These are phyloP conservation scores for Paramyrothecium sp. DNA, from an alignment of 2,329 filamentous ascomycete species.

Conservation along the genomic window DNA sequence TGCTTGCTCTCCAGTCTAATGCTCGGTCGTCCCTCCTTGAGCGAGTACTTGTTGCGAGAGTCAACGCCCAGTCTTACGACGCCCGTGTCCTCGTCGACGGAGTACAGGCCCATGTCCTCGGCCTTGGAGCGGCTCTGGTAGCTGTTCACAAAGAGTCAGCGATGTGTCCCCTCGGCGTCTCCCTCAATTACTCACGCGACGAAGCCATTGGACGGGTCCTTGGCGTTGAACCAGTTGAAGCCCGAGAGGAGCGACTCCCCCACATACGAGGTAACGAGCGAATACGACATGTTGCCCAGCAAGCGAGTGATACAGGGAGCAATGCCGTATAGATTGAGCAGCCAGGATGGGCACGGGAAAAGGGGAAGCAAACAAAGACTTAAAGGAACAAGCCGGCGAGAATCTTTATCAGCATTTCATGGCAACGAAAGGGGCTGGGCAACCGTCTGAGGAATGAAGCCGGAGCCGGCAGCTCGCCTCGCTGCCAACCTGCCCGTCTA, in stretches of 20 bases:
- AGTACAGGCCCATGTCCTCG: slow-evolving; percentile 35
- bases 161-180: slow-evolving; percentile 8
- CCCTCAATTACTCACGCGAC: slow-evolving; percentile 54
- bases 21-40: slow-evolving; percentile 49
- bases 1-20: slow-evolving; percentile 66
- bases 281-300: slow-evolving; percentile 33
- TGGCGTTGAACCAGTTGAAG: slow-evolving; percentile 49
- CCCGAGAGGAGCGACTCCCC: slow-evolving; percentile 41
- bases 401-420: background rate
- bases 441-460: background rate
- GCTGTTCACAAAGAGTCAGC: slow-evolving; percentile 18
- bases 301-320: slow-evolving; percentile 5
- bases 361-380: slow-evolving; percentile 1
- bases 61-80: slow-evolving; percentile 48
- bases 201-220: slow-evolving; percentile 66
- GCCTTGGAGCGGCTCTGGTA: slow-evolving; percentile 44
- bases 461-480: background rate
- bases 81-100: slow-evolving; percentile 36
- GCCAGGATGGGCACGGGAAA: background rate
- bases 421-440: background rate
- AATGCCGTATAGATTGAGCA: background rate
- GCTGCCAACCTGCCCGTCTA: background rate
- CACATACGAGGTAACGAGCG: slow-evolving; percentile 39
- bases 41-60: slow-evolving; percentile 31
- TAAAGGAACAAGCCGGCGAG: slow-evolving; percentile 5